phyloP scores from a whole-genome alignment of 2,329 filamentous ascomycete species.

The Cercospora janseana region DNA sequence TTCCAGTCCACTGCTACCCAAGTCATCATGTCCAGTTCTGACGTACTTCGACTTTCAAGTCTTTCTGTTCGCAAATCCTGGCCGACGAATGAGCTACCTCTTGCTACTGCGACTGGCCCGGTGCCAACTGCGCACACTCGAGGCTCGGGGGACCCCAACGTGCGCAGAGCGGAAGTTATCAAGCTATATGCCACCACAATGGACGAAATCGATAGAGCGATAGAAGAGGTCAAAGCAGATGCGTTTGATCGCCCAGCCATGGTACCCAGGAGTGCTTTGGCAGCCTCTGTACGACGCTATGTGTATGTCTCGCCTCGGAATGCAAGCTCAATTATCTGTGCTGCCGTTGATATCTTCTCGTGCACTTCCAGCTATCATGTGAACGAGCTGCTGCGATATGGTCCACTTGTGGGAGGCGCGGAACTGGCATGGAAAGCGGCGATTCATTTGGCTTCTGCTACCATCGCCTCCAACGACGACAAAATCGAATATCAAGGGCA shows the following conservation, averaged over 20 bases:
- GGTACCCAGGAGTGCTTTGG: slow-evolving; percentile 1
- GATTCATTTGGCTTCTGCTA: background rate
- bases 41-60: too few species aligned
- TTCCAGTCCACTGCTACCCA: too few species aligned
- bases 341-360: background rate
- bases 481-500: background rate
- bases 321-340: background rate
- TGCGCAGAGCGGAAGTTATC: background rate
- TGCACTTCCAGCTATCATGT: slow-evolving; percentile 3
- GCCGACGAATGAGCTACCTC: slow-evolving; percentile 1
- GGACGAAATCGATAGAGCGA: background rate
- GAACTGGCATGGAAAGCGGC: slow-evolving; percentile 11
- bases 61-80: too few species aligned
- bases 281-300: background rate
- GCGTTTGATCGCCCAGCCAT: background rate
- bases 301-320: background rate
- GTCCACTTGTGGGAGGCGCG: slow-evolving; percentile 5
- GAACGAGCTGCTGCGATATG: slow-evolving; percentile 7
- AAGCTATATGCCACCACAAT: slow-evolving; percentile 1
- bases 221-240: background rate
- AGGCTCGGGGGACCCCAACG: slow-evolving; percentile 1
- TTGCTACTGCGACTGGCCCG: background rate
- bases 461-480: background rate
- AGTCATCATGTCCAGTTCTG: background rate
- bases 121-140: slow-evolving; percentile 1